Base-by-base conservation (phyloP, 441 rosid species). In the Gossypium schwendimanii region DNA sequence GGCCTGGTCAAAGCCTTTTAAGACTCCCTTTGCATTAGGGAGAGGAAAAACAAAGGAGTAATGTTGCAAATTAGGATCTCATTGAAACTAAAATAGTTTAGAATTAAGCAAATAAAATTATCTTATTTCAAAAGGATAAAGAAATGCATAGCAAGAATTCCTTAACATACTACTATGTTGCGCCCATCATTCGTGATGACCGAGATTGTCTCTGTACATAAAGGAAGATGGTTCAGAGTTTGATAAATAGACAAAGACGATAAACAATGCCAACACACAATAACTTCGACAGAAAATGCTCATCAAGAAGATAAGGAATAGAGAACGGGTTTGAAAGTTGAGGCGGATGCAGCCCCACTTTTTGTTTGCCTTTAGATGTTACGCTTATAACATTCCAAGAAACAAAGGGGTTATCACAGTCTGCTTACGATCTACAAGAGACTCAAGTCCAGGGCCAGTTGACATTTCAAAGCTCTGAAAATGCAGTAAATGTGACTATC, bases 1-100 rank as follows among this genome's bases (percentile, higher is more conserved):
- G 63, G 99, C 98, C 78, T 92, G 99, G 80, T 94, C 98, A 77
- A 89, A 94, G 57, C 98, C 99, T 81, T 89, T 92, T 72, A 94
- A 79, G 65, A 87, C 71, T 70, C 99, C 98, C 98, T 92, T 76
- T 63, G 65, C 41, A 63, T 12, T 2, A 5, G n/a, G 26, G 36
- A 24, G 24, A 72, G 3, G 14, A 26, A 54, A 39, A 53, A 65
- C 7, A 9, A 66, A 3, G 6, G n/a, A 47, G 58, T 8, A 47
- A 17, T 23, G n/a, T 9, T 3, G 60, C 71, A 21, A 39, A n/a
- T 45, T n/a, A 41, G 33, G 11, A 36, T 44, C 15, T 14, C 50
- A 50, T 7, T 33, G 23, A 41, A 58, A n/a, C 45, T 17, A 44
- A 71, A n/a, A 31, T 28, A 72, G 4, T 47, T 18, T 10, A 67